Evolutionary conservation across 768 basidiomycete species (phyloP).

Genomic region (Mycena alexandri): DNA sequence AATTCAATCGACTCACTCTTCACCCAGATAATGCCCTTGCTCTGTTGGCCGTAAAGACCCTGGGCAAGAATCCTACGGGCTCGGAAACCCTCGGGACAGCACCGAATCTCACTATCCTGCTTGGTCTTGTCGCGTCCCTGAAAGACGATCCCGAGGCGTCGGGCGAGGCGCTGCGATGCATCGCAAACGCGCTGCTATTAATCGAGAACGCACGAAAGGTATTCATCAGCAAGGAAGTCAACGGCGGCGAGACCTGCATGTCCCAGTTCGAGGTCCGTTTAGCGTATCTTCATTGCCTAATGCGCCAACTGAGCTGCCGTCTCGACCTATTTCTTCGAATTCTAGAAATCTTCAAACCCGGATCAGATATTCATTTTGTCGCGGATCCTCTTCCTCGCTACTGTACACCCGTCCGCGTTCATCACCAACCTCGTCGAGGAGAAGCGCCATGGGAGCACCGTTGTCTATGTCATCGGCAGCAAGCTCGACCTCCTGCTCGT

Average conservation of each 20-base stretch:
- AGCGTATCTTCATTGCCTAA: slow-evolving; percentile 25
- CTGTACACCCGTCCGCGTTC: slow-evolving; percentile 65
- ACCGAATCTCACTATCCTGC: slow-evolving; percentile 68
- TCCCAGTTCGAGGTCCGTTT: slow-evolving; percentile 69
- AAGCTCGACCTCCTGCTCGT: slow-evolving; percentile 72
- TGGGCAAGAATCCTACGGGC: slow-evolving; percentile 78
- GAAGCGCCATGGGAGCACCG: slow-evolving; percentile 66
- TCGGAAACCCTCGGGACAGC: slow-evolving; percentile 70
- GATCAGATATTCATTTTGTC: slow-evolving; percentile 82
- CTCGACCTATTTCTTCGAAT: slow-evolving; percentile 9
- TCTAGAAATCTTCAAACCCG: slow-evolving; percentile 69
- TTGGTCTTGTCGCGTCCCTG: slow-evolving; percentile 63
- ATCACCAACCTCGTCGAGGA: slow-evolving; percentile 75
- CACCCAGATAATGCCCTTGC: slow-evolving; percentile 75
- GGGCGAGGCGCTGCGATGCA: slow-evolving; percentile 78
- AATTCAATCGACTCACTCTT: slow-evolving; percentile 2
- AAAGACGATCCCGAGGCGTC: slow-evolving; percentile 71
- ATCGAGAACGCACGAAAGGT: slow-evolving; percentile 71
- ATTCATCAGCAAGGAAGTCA: slow-evolving; percentile 69
- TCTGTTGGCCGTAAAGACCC: slow-evolving; percentile 77
- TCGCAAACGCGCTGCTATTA: slow-evolving; percentile 85
- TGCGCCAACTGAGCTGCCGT: slow-evolving; percentile 16
- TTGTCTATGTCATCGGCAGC: slow-evolving; percentile 70
- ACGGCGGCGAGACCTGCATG: slow-evolving; percentile 70
- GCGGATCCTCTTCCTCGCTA: slow-evolving; percentile 82